Evolutionary conservation across 2,329 filamentous ascomycete genomes (phyloP), one percentile per base, ranked within the genome.

Genomic region (Neoarthrinium moseri): DNA sequence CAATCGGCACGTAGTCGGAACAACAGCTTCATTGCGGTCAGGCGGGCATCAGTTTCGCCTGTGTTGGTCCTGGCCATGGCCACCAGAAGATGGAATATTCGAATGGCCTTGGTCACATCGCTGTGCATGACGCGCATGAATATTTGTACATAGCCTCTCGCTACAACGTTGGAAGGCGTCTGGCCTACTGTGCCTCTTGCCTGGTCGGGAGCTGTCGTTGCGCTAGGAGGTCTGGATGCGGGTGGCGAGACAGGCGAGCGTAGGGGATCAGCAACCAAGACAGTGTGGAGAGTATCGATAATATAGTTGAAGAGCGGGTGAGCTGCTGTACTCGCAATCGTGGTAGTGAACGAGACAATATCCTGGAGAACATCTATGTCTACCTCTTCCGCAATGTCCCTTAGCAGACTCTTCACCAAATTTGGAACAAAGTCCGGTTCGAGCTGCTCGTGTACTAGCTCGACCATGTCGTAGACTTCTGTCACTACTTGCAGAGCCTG

Each of bases 1-100:
- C 87, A 89, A 65, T 96, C 90, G 18, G 90, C 89, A 48, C 91
- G 81, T 23, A 96, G 71, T 34, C 91, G 83, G 61, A 95, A 92
- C 2, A 96, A 71, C 34, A 92, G 68, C 57, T 89, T 90, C 73
- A 91, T 81, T 3, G 86, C 84, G 11, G 83, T 84, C 21, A 94
- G 70, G 6, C 88, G 84, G 42, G 87, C 84, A 64, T 89, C 84
- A 6, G 77, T 71, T 48, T 87, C 85, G 50, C 78, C 81, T 24
- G 75, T 70, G 22, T 72, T 74, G 13, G 78, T 78, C 52, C 76
- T 77, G 5, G 78, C 82, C 53, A 91, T 82, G 43, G 74, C 73
- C 33, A 91, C 68, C 5, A 92, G 67, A 7, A 79, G 71, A 39
- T 81, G 74, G 55, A 83, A 91, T 0, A 85, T 67, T 38, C 74